Conservation (phyloP, 768 basidiomycete species). For the Aureoboletus auriporus region DNA sequence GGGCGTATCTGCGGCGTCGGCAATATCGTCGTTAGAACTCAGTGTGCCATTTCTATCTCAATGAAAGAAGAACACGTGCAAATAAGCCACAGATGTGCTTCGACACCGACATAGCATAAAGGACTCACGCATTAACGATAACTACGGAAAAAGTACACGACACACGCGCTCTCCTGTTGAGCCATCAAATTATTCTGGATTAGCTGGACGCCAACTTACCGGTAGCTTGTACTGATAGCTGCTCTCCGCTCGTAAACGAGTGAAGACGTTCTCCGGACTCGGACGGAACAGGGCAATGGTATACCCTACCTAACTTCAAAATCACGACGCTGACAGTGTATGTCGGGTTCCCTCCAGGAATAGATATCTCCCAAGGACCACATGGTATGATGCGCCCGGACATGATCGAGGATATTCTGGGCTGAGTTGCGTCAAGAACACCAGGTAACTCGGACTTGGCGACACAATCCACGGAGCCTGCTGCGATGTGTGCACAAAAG, state of each 20-base stretch:
- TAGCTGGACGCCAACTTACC: conserved; percentile 32
- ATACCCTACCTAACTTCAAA: conserved; percentile 35
- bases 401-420: conserved; percentile 1
- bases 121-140: conserved; percentile 41
- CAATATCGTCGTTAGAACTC: neutral
- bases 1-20: conserved; percentile 3
- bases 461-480: conserved; percentile 28
- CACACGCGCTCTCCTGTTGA: neutral
- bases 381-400: conserved; percentile 20
- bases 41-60: conserved; percentile 36
- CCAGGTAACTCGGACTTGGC: conserved; percentile 18
- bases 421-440: conserved; percentile 25
- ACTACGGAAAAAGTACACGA: conserved; percentile 21
- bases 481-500: conserved; percentile 5
- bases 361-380: conserved; percentile 42
- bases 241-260: conserved; percentile 41
- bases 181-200: neutral
- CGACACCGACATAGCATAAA: neutral
- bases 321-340: conserved; percentile 41
- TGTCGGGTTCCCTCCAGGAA: conserved; percentile 42
- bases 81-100: neutral
- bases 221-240: conserved; percentile 20
- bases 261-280: conserved; percentile 35
- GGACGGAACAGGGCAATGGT: conserved; percentile 35
- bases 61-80: neutral